Conservation (phyloP, 2,329 filamentous ascomycete species). For the Colletotrichum sp. region DNA sequence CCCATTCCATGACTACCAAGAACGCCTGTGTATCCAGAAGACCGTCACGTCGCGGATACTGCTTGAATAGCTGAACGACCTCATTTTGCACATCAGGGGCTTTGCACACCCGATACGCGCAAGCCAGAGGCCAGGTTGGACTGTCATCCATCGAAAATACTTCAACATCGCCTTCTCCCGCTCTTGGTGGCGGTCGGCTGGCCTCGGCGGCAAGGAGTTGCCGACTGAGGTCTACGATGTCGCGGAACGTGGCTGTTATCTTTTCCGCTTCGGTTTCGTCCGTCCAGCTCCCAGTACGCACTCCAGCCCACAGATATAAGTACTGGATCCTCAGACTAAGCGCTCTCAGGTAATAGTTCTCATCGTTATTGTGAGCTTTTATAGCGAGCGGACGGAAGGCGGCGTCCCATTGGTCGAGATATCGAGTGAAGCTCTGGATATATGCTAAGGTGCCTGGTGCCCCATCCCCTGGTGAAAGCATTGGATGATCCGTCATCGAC, state of each 20-base stretch:
- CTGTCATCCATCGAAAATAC: neutral
- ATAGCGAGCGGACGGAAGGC: neutral
- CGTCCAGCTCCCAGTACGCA: neutral
- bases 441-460: neutral
- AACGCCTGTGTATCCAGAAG: constrained; percentile 47
- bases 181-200: neutral
- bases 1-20: constrained; percentile 20
- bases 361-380: neutral
- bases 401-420: neutral
- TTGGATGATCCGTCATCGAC: neutral
- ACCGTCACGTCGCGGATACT: constrained; percentile 47
- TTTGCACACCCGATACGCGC: constrained; percentile 43
- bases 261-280: neutral
- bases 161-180: neutral
- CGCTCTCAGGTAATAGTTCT: neutral
- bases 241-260: neutral
- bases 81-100: constrained; percentile 40
- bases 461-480: neutral
- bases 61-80: constrained; percentile 41
- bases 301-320: neutral
- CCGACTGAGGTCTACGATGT: neutral
- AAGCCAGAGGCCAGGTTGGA: constrained; percentile 41
- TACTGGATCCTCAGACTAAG: neutral
- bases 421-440: neutral
- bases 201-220: neutral